Conservation (phyloP, 2,329 filamentous ascomycete genomes). For the Fusarium coicis region DNA sequence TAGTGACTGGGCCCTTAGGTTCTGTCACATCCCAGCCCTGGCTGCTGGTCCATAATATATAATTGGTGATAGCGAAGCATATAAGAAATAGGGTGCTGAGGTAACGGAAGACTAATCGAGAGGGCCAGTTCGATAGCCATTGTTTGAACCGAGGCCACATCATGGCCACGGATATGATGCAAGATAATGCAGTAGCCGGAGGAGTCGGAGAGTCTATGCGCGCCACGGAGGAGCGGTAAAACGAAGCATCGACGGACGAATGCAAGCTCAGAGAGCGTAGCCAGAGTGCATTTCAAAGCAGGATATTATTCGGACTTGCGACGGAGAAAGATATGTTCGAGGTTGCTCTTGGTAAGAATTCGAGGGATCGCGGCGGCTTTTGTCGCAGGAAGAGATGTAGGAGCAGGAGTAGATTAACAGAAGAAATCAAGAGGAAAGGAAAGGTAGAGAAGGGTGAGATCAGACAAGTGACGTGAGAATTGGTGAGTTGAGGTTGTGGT, state of each 20-base stretch:
- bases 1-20: conserved; percentile 38
- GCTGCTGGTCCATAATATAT: conserved; percentile 46
- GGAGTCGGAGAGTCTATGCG: conserved; percentile 37
- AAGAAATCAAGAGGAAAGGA: background rate
- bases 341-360: conserved; percentile 21
- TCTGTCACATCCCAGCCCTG: conserved; percentile 41
- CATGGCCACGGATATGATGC: conserved; percentile 23
- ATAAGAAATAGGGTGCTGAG: conserved; percentile 40
- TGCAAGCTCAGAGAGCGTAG: conserved; percentile 31
- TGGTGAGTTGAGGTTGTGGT: conserved; percentile 33
- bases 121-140: conserved; percentile 44
- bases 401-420: background rate
- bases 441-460: background rate
- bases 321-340: conserved; percentile 9
- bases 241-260: conserved; percentile 39
- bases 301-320: conserved; percentile 19
- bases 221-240: conserved; percentile 33
- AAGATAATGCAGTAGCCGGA: conserved; percentile 22
- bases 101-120: conserved; percentile 46
- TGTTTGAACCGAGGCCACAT: conserved; percentile 44
- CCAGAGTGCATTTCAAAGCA: conserved; percentile 36
- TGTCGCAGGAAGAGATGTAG: conserved; percentile 1
- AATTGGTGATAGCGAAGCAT: conserved; percentile 46
- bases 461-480: conserved; percentile 9
- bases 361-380: conserved; percentile 18